Evolutionary conservation across 2,329 filamentous ascomycete species (phyloP).

Genomic region (Penicillium psychrosexuale): DNA sequence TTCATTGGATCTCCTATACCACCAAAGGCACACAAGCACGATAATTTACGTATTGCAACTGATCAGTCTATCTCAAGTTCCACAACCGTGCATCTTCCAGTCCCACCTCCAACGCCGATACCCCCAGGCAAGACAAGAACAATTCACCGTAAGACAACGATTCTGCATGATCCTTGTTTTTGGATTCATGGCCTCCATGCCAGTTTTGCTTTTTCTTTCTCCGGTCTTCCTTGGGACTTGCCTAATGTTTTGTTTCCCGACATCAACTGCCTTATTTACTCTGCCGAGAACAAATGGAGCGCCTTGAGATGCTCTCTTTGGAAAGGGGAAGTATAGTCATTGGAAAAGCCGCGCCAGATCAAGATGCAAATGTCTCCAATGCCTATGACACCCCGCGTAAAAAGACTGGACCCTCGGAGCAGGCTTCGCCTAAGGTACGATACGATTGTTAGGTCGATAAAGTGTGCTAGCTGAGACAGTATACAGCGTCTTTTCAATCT

Average conservation of each 20-base stretch:
- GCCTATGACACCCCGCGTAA: neutral
- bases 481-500: slow-evolving; percentile 13
- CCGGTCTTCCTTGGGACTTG: neutral
- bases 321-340: neutral
- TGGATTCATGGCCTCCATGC: neutral
- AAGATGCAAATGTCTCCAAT: neutral
- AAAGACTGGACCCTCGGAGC: neutral
- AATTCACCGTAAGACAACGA: neutral
- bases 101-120: neutral
- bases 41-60: neutral
- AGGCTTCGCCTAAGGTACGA: slow-evolving; percentile 3
- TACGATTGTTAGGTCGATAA: neutral
- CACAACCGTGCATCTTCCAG: neutral
- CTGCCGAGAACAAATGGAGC: neutral
- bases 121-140: neutral
- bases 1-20: neutral
- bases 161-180: slow-evolving; percentile 2
- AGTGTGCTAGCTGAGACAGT: neutral
- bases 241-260: neutral
- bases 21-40: neutral
- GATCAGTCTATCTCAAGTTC: neutral
- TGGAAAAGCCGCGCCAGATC: neutral
- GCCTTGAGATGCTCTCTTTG: neutral
- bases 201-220: slow-evolving; percentile 4
- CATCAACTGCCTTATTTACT: neutral